Conservation (phyloP, 805 yeast species). For the Candida loeiensis region DNA sequence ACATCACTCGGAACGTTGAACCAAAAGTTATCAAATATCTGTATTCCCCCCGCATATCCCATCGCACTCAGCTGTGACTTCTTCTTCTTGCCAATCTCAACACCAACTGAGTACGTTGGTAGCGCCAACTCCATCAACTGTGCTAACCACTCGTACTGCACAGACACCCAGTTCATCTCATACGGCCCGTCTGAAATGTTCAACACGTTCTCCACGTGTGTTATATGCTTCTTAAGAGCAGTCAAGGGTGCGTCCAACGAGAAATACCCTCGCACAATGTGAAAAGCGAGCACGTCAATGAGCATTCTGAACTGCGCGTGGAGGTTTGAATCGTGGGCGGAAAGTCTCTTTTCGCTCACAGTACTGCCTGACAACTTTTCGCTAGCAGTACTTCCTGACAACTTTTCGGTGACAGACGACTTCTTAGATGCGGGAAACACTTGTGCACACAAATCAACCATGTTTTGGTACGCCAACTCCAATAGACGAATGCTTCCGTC, state of each 20-base stretch:
- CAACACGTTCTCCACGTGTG: slow-evolving; percentile 56
- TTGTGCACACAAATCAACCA: slow-evolving; percentile 24
- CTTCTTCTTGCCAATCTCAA: slow-evolving; percentile 1
- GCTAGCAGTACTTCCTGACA: too few species aligned
- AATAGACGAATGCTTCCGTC: slow-evolving; percentile 27
- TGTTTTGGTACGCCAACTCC: slow-evolving; percentile 33
- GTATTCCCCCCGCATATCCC: slow-evolving; percentile 33
- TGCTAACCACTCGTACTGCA: slow-evolving; percentile 67
- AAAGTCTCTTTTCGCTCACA: too few species aligned
- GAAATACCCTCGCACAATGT: slow-evolving; percentile 58
- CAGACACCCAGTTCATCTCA: slow-evolving; percentile 48
- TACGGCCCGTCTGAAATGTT: slow-evolving; percentile 22
- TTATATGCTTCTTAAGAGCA: slow-evolving; percentile 61
- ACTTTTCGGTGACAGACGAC: too few species aligned
- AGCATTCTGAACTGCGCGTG: slow-evolving; percentile 40
- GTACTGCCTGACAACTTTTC: too few species aligned
- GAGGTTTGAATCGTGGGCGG: slow-evolving; percentile 29
- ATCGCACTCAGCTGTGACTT: slow-evolving; percentile 10
- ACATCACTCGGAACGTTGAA: slow-evolving; percentile 28
- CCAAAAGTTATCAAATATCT: slow-evolving; percentile 16
- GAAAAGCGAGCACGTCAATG: slow-evolving; percentile 59
- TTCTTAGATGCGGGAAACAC: too few species aligned
- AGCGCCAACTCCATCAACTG: slow-evolving; percentile 45
- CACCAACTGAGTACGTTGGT: slow-evolving; percentile 37
- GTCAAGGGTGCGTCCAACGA: slow-evolving; percentile 54